phyloP scores from a whole-genome alignment of 768 basidiomycete species.

The Lactarius quietus region DNA sequence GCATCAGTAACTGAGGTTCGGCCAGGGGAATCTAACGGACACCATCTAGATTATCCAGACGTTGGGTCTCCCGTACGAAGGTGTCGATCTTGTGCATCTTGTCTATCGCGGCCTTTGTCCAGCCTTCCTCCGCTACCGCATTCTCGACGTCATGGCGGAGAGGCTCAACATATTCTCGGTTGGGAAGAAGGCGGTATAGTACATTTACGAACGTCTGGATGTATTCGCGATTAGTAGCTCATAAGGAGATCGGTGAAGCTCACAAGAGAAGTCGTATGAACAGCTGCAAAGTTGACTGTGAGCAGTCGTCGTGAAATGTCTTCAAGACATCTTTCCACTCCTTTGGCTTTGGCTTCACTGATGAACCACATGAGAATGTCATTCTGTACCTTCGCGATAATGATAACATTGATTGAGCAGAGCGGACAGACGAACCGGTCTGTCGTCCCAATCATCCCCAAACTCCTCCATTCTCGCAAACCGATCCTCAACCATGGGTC shows the following conservation, averaged over 20 bases:
- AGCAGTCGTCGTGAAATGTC: slow-evolving; percentile 34
- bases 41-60: slow-evolving; percentile 28
- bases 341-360: slow-evolving; percentile 32
- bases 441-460: background rate
- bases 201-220: slow-evolving; percentile 11
- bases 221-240: background rate
- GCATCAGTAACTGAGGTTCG: background rate
- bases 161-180: slow-evolving; percentile 26
- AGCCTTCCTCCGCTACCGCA: slow-evolving; percentile 15
- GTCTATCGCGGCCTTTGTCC: slow-evolving; percentile 32
- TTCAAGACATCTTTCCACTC: slow-evolving; percentile 32
- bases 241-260: background rate
- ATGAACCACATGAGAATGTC: slow-evolving; percentile 43
- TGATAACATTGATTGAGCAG: background rate
- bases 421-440: background rate
- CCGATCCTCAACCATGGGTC: background rate
- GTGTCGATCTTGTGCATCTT: slow-evolving; percentile 38
- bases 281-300: slow-evolving; percentile 37
- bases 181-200: slow-evolving; percentile 27
- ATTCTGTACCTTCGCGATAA: slow-evolving; percentile 31
- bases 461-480: background rate
- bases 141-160: background rate
- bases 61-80: slow-evolving; percentile 34
- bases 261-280: slow-evolving; percentile 37
- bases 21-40: slow-evolving; percentile 24